Percentiles rank a stretch among this genome's conserved stretches.
phyloP scores from a whole-genome alignment of 192 early-diverging fungal genomes.

The Backusella psychrophila region DNA sequence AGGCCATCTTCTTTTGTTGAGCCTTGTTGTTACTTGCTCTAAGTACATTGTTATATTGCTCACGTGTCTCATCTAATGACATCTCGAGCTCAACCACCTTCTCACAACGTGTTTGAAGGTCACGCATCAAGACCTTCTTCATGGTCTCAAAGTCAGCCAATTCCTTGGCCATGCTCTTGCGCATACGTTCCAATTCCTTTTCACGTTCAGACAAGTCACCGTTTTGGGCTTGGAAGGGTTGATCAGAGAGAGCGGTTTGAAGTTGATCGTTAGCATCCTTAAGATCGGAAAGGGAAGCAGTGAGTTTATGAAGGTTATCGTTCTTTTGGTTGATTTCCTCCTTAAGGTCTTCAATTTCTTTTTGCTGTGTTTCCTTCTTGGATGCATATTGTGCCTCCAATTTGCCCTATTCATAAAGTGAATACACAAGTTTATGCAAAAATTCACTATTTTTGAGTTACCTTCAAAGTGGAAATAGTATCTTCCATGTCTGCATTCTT shows the following conservation, averaged over 20 bases:
- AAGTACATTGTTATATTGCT: slow-evolving; percentile 87
- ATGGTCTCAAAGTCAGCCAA: slow-evolving; percentile 95
- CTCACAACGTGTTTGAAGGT: slow-evolving; percentile 97
- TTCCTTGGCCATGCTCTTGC: slow-evolving; percentile 45
- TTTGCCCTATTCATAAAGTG: slow-evolving; percentile 46
- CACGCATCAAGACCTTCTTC: slow-evolving; percentile 98
- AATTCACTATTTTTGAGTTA: not conserved
- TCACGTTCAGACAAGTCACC: slow-evolving; percentile 51
- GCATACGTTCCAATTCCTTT: slow-evolving; percentile 77
- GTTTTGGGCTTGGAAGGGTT: not conserved
- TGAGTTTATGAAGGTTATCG: slow-evolving; percentile 67
- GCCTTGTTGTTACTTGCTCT: slow-evolving; percentile 79
- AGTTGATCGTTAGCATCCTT: slow-evolving; percentile 63
- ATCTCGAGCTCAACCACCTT: slow-evolving; percentile 98
- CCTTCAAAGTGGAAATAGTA: slow-evolving; percentile 84
- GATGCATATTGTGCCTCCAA: slow-evolving; percentile 84
- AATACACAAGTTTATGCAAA: not conserved
- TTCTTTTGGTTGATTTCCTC: slow-evolving; percentile 66
- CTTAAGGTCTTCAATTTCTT: slow-evolving; percentile 76
- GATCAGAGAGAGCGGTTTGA: slow-evolving; percentile 33
- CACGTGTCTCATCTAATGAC: slow-evolving; percentile 93
- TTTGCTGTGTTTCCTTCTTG: slow-evolving; percentile 76
- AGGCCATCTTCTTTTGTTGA: slow-evolving; percentile 95
- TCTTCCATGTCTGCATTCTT: slow-evolving; percentile 61
- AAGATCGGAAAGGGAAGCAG: slow-evolving; percentile 58